Evolutionary conservation across 2,329 filamentous ascomycete species (phyloP).

Genomic region (Hymenoscyphus repandus): DNA sequence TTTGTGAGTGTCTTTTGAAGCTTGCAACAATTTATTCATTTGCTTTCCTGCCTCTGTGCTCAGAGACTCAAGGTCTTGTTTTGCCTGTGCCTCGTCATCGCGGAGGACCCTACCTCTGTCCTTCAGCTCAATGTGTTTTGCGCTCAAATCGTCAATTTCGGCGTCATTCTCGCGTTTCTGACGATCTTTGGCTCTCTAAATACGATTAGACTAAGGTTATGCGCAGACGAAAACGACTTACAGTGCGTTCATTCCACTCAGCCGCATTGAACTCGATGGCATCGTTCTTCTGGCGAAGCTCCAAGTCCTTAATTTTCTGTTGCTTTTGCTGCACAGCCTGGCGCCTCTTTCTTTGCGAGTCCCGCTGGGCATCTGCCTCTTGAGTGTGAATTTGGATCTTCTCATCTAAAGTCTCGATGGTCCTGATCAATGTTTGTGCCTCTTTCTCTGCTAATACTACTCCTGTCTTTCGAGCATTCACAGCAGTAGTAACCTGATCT

Average conservation of each 20-base stretch:
- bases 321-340: slow-evolving; percentile 46
- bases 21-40: slow-evolving; percentile 54
- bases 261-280: slow-evolving; percentile 62
- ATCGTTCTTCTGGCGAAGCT: slow-evolving; percentile 57
- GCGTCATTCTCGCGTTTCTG: slow-evolving; percentile 46
- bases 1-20: slow-evolving; percentile 57
- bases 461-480: slow-evolving; percentile 48
- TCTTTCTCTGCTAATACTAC: slow-evolving; percentile 50
- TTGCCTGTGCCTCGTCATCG: slow-evolving; percentile 34
- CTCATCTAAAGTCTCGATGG: slow-evolving; percentile 40
- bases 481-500: slow-evolving; percentile 48
- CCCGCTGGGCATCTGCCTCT: slow-evolving; percentile 46
- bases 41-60: slow-evolving; percentile 73
- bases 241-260: slow-evolving; percentile 68
- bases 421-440: slow-evolving; percentile 39
- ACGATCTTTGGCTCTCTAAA: slow-evolving; percentile 54
- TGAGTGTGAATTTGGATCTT: slow-evolving; percentile 35
- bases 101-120: slow-evolving; percentile 38
- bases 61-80: slow-evolving; percentile 52
- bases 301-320: slow-evolving; percentile 55
- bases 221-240: slow-evolving; percentile 37
- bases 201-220: slow-evolving; percentile 5
- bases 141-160: slow-evolving; percentile 31
- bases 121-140: slow-evolving; percentile 24
- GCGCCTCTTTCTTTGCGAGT: slow-evolving; percentile 42